Conservation (phyloP, 371 early-diverging fungal genomes). For the Mucor irregularis region DNA sequence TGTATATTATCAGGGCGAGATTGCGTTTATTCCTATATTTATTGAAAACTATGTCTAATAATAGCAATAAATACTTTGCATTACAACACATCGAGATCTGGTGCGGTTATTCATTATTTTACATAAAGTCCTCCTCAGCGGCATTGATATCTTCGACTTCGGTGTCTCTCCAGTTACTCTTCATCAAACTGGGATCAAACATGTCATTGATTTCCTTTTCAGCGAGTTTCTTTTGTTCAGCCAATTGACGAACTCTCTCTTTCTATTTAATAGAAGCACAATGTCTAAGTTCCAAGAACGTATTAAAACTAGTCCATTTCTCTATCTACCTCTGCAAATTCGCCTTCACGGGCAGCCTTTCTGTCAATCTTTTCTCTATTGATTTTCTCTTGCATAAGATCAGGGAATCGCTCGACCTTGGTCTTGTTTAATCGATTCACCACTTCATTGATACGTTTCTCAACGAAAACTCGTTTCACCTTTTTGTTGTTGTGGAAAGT, state of each 20-base stretch:
- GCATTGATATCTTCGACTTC: conserved; percentile 60
- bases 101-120: too few species aligned
- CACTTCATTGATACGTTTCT: conserved; percentile 78
- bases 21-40: too few species aligned
- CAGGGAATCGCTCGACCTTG: conserved; percentile 73
- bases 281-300: too few species aligned
- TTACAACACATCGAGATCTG: too few species aligned
- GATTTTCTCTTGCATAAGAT: conserved; percentile 73
- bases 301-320: not conserved
- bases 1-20: too few species aligned
- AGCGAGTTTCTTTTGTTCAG: conserved; percentile 41
- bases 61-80: too few species aligned
- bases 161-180: conserved; percentile 57
- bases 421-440: conserved; percentile 95
- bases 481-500: conserved; percentile 81
- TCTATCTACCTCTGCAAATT: conserved; percentile 38
- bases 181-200: conserved; percentile 61
- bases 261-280: too few species aligned
- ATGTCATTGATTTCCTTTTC: conserved; percentile 57
- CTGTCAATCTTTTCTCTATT: conserved; percentile 64
- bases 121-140: conserved; percentile 80
- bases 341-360: conserved; percentile 44
- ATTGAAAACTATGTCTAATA: too few species aligned
- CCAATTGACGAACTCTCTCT: conserved; percentile 31
- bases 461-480: conserved; percentile 80